A percentile compares a stretch with the other conserved stretches of the same genome.
Evolutionary conservation across 345 rosid species (phyloP).

Genomic region (Salix udensis): DNA sequence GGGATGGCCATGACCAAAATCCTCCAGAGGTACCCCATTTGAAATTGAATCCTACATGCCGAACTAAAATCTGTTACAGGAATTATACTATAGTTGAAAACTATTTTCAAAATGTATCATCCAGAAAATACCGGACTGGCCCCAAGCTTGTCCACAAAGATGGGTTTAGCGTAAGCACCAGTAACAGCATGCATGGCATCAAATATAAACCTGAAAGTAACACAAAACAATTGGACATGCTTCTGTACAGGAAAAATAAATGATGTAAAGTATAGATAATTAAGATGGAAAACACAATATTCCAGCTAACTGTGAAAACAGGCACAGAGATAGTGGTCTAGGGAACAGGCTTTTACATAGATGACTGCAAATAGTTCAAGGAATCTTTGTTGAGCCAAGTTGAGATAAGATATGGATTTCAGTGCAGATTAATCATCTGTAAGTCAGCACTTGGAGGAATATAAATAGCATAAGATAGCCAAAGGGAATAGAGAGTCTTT

Average conservation of each 20-base stretch:
- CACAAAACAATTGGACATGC: background rate
- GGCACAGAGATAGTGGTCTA: background rate
- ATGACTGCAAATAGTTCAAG: background rate
- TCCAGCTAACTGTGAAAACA: background rate
- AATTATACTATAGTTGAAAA: constrained; percentile 9
- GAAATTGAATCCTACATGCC: constrained; percentile 66
- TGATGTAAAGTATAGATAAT: background rate
- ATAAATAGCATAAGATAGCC: background rate
- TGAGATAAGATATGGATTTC: background rate
- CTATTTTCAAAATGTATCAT: constrained; percentile 14
- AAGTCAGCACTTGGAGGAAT: background rate
- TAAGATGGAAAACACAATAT: background rate
- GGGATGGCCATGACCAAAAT: constrained; percentile 97
- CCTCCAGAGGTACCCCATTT: constrained; percentile 86
- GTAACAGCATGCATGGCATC: constrained; percentile 99
- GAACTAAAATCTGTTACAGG: constrained; percentile 21
- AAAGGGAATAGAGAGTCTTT: background rate
- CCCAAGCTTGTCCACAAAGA: constrained; percentile 81
- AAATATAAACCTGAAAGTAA: constrained; percentile 56
- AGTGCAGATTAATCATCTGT: background rate
- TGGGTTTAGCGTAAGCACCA: constrained; percentile 93
- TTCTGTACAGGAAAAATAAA: background rate
- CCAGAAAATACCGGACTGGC: constrained; percentile 51
- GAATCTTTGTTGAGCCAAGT: background rate
- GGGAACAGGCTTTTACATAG: background rate